phyloP scores from a whole-genome alignment of 768 basidiomycete species.

The Russula abietina region DNA sequence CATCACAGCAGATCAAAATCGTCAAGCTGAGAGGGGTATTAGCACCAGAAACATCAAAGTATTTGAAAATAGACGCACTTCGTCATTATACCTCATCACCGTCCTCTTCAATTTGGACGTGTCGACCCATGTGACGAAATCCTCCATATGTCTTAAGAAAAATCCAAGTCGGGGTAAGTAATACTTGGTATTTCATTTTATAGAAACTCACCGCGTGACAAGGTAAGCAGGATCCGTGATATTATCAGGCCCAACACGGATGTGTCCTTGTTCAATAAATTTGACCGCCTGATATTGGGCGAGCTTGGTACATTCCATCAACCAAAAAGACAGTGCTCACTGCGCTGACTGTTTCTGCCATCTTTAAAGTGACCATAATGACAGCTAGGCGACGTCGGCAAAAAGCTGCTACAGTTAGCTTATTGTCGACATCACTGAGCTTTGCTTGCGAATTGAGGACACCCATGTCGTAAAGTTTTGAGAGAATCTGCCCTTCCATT shows the following conservation, averaged over 20 bases:
- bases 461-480: slow-evolving; percentile 97
- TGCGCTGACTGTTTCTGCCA: slow-evolving; percentile 92
- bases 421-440: slow-evolving; percentile 89
- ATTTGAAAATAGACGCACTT: slow-evolving; percentile 45
- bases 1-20: slow-evolving; percentile 80
- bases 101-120: slow-evolving; percentile 95
- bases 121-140: slow-evolving; percentile 99
- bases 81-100: slow-evolving; percentile 93
- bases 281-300: slow-evolving; percentile 69
- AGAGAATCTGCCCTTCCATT: slow-evolving; percentile 82
- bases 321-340: slow-evolving; percentile 36
- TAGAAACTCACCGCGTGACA: slow-evolving; percentile 63
- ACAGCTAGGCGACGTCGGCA: slow-evolving; percentile 90
- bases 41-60: slow-evolving; percentile 11
- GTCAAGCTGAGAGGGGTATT: slow-evolving; percentile 59
- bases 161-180: not conserved
- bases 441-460: slow-evolving; percentile 82
- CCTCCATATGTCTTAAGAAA: slow-evolving; percentile 81
- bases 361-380: slow-evolving; percentile 85
- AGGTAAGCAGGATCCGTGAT: slow-evolving; percentile 95
- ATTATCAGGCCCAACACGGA: slow-evolving; percentile 93
- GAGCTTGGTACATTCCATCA: slow-evolving; percentile 2
- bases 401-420: slow-evolving; percentile 91
- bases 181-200: slow-evolving; percentile 8
- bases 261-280: slow-evolving; percentile 97